Percentiles rank a stretch among this genome's conserved stretches.
These are phyloP conservation scores for Debaryomycetaceae sp. DNA, from an alignment of 1,139 yeast genomes.

Conservation along the genomic window DNA sequence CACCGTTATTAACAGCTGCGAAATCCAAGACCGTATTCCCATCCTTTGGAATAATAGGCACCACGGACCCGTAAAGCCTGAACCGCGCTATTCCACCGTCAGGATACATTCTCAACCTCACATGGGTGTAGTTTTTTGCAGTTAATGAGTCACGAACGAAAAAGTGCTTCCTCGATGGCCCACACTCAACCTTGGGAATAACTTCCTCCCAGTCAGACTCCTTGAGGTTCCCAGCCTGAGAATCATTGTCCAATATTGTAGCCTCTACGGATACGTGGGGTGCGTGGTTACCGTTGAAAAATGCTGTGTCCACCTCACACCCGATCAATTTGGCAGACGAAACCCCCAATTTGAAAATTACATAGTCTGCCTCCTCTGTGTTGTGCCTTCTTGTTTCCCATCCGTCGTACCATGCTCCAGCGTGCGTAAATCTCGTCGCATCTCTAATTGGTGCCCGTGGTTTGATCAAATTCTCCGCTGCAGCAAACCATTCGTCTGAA, in stretches of 20 bases:
- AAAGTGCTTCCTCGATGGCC: constrained; percentile 84
- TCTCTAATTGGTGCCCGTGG: constrained; percentile 79
- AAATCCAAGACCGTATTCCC: constrained; percentile 54
- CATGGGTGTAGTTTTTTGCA: constrained; percentile 64
- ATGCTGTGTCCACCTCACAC: constrained; percentile 88
- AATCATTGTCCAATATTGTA: constrained; percentile 33
- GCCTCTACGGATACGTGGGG: constrained; percentile 88
- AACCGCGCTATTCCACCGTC: constrained; percentile 97
- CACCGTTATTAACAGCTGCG: constrained; percentile 85
- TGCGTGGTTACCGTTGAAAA: constrained; percentile 92
- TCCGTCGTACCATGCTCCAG: constrained; percentile 98
- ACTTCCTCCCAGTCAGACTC: constrained; percentile 63
- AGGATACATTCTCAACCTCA: constrained; percentile 85
- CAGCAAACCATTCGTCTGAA: constrained; percentile 95
- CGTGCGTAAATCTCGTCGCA: constrained; percentile 69
- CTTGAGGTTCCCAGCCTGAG: constrained; percentile 21
- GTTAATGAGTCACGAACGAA: constrained; percentile 64
- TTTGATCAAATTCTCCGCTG: constrained; percentile 81
- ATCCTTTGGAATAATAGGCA: constrained; percentile 58
- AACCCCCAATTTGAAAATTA: constrained; percentile 77
- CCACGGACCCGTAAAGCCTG: constrained; percentile 79
- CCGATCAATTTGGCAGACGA: constrained; percentile 76
- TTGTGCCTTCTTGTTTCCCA: constrained; percentile 98
- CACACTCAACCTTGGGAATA: constrained; percentile 72
- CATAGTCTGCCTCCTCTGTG: constrained; percentile 81